Evolutionary conservation across 1,139 yeast genomes (phyloP), one percentile per base, ranked within the genome.

Genomic region (Magnusiomyces paraingens): DNA sequence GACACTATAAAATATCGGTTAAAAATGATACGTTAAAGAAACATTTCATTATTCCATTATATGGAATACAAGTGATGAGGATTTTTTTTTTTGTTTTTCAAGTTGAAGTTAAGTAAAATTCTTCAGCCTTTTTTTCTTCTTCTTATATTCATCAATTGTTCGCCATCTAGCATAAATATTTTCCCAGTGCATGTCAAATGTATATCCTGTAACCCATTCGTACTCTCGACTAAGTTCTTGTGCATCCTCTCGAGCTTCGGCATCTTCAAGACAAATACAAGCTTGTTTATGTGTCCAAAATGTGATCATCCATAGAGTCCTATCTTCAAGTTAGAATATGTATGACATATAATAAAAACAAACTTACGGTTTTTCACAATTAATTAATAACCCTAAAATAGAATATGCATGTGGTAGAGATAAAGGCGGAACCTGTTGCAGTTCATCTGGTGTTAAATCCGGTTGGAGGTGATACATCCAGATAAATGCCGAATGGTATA

Each of bases 181-280:
- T 20, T 49, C 36, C 17, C 48, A 21, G 35, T 55, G 57, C 52
- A 29, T 47, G 18, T 43, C 51, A 40, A 48, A 52, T 6, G 54
- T 52, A 36, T 49, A 52, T 11, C 57, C 57, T 3, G 57, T 52
- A 20, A 41, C 49, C 57, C 57, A 55, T 49, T 55, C 57, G 18
- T 55, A 55, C 49, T 55, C 54, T 6, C 57, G 40, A n/a, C 48
- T 43, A 35, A 55, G 22, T 10, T 52, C 54, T 44, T 50, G 48
- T 14, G 55, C 55, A 15, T 55, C 54, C 15, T 50, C 55, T 11
- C 57, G 48, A 22, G 51, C 55, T 6, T 52, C 52, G 14, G 26
- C 44, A 10, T 46, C 48, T 8, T 47, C 51, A 11, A 55, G 21
- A 26, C 57, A 55, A 2, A 44, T 47, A 15, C 52, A 42, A 8